Evolutionary conservation across 306 rosid species (phyloP).

Genomic region (Quillaja saponaria): DNA sequence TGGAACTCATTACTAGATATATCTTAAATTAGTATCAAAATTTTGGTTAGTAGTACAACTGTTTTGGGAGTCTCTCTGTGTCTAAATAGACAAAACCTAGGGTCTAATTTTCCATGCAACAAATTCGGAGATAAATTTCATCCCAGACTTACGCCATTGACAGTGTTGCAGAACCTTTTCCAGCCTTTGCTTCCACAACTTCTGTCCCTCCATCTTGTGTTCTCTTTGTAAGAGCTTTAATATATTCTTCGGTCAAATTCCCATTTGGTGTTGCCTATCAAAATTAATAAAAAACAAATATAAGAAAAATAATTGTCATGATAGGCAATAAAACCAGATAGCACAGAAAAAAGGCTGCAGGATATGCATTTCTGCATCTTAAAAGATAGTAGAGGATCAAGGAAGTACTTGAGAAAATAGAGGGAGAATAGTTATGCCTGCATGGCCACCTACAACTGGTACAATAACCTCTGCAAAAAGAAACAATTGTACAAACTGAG

Average conservation of each 20-base stretch:
- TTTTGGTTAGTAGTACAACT: too few relatives aligned
- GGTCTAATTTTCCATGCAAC: background rate
- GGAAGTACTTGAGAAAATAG: slow-evolving; percentile 82
- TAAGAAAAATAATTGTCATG: slow-evolving; percentile 13
- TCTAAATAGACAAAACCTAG: background rate
- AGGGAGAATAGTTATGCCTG: slow-evolving; percentile 94
- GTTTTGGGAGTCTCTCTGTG: background rate
- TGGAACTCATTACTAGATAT: background rate
- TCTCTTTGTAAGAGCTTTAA: slow-evolving; percentile 81
- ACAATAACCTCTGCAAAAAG: slow-evolving; percentile 78
- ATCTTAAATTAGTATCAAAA: background rate
- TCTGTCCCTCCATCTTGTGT: slow-evolving; percentile 99
- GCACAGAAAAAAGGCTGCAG: background rate
- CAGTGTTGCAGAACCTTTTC: slow-evolving; percentile 97
- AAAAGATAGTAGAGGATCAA: background rate
- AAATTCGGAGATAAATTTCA: background rate
- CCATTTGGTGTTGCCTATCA: slow-evolving; percentile 82
- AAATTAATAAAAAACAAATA: slow-evolving; percentile 6
- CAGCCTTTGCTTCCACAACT: slow-evolving; percentile 99
- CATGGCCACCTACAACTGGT: slow-evolving; percentile 98
- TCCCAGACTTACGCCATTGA: slow-evolving; percentile 90
- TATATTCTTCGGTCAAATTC: slow-evolving; percentile 64
- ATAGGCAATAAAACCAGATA: slow-evolving; percentile 10
- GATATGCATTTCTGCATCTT: background rate
- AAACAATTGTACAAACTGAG: slow-evolving; percentile 26